Evolutionary conservation across 2,329 filamentous ascomycete species (phyloP), one percentile per base, ranked within the genome.

Genomic region (Daldinia sp.): DNA sequence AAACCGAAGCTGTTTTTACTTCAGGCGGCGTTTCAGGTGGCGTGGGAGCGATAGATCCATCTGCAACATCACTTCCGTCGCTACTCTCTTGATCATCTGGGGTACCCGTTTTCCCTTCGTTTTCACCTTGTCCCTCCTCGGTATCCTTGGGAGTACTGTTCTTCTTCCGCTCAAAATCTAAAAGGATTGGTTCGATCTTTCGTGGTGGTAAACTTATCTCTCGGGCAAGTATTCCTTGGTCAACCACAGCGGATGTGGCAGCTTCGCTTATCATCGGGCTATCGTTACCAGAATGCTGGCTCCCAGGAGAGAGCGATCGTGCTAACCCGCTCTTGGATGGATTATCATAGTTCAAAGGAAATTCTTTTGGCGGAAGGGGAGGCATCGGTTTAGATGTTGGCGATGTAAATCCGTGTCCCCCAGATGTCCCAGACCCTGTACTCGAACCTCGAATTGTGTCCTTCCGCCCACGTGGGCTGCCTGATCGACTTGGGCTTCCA

Each of bases 211-310:
- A 72, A 2, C 82, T 82, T 1, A 90, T 80, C 58, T 80, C 82
- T 51, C 82, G 79, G 0, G 83, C 80, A 0, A 90, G 78, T 47
- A 89, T 88, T 48, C 82, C 84, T 71, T 89, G 86, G 59, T 90
- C 87, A 19, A 88, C 80, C 1, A 85, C 86, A n/a, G 85, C 83
- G 74, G 88, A 89, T 0, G 85, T 85, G 7, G 85, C 84, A 37
- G 80, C 79, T 69, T 89, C 86, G 64, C 81, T 84, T 9, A 78
- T 77, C 2, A 83, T 76, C 2, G 78, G 71, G 10, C 75, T 73
- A 30, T 76, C 76, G 11, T 68, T 65, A 8, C 65, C 68, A 4
- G 75, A 66, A 5, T 70, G 63, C 9, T 66, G 73, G 57, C 77
- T 78, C 39, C 68, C 70, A 0, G 81, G 78, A 1, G 83, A 84